Conservation (phyloP, 2,329 filamentous ascomycete genomes). For the Tetracladium maxilliforme region DNA sequence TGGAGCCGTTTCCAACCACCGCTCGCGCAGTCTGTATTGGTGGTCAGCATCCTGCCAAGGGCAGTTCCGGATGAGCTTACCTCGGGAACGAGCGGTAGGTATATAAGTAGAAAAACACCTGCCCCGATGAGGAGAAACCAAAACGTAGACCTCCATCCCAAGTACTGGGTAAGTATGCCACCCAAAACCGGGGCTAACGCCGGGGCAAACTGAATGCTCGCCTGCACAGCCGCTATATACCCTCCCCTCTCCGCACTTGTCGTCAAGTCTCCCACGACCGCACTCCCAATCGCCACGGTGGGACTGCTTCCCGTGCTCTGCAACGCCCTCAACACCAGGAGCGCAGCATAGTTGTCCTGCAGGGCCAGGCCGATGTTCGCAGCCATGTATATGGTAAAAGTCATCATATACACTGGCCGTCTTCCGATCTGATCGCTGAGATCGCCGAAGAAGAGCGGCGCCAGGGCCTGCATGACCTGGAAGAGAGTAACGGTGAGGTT, state of each 20-base stretch:
- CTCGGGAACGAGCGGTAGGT: conserved; percentile 2
- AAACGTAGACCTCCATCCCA: conserved; percentile 29
- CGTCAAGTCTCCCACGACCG: conserved; percentile 32
- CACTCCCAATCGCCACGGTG: conserved; percentile 29
- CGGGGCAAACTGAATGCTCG: conserved; percentile 19
- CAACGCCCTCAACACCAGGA: conserved; percentile 23
- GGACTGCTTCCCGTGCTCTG: conserved; percentile 27
- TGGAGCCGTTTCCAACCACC: conserved; percentile 22
- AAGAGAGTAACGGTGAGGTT: conserved; percentile 20
- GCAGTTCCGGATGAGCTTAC: no score
- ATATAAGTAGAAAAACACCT: conserved; percentile 8
- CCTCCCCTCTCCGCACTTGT: conserved; percentile 31
- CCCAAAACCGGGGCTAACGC: conserved; percentile 25
- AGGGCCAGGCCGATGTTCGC: conserved; percentile 18
- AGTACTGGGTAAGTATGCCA: conserved; percentile 24
- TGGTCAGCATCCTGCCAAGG: no score
- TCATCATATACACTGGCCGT: conserved; percentile 18
- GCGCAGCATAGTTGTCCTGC: conserved; percentile 16
- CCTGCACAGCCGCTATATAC: conserved; percentile 27
- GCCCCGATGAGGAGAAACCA: conserved; percentile 26
- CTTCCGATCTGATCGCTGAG: conserved; percentile 20
- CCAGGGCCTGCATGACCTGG: conserved; percentile 19
- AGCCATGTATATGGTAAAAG: conserved; percentile 16
- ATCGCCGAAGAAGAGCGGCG: conserved; percentile 21
- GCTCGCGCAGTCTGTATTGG: conserved; percentile 12